Evolutionary conservation across 2,329 filamentous ascomycete genomes (phyloP), one percentile per base, ranked within the genome.

Genomic region (Trichoderma sp.): DNA sequence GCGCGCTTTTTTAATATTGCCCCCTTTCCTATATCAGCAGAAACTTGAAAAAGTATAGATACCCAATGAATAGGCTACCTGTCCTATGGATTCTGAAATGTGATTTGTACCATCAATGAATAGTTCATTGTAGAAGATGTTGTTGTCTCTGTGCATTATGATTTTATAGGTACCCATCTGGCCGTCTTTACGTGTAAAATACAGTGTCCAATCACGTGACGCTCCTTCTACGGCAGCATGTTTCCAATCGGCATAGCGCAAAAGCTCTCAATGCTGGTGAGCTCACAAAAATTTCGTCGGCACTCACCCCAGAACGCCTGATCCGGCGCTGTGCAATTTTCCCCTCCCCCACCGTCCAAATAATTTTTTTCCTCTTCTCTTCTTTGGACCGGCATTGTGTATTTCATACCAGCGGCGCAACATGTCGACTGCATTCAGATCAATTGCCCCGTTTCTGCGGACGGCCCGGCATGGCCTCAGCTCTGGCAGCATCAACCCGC

Each of bases 341-440:
- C 68, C 75, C 75, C 76, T 77, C 77, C 63, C 35, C 78, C 75
- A 62, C 71, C 50, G 62, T 67, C 71, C 60, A 56, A 74, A 38
- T 27, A 59, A 60, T 74, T 67, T 71, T 8, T 45, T 18, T n/a
- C 41, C 7, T 80, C 75, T 79, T 76, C 77, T 80, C 77, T 79
- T 80, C 73, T 69, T 79, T 80, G 78, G 75, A 78, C 79, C 71
- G 80, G 77, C 78, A 66, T 74, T 80, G 77, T 78, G 41, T 73
- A 77, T 78, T 72, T 79, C 75, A 76, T 79, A 79, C 79, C 79
- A 76, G 75, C 41, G 76, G 75, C 77, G 75, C 88, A 93, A 85
- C 83, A 97, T 97, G 94, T 92, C 95, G 86, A 90, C 90, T 83
- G 91, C 97, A 83, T 90, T 95, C 84, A 92, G 95, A 88, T 91